Conservation (phyloP, 1,139 yeast genomes). For the Pichia sp. region DNA sequence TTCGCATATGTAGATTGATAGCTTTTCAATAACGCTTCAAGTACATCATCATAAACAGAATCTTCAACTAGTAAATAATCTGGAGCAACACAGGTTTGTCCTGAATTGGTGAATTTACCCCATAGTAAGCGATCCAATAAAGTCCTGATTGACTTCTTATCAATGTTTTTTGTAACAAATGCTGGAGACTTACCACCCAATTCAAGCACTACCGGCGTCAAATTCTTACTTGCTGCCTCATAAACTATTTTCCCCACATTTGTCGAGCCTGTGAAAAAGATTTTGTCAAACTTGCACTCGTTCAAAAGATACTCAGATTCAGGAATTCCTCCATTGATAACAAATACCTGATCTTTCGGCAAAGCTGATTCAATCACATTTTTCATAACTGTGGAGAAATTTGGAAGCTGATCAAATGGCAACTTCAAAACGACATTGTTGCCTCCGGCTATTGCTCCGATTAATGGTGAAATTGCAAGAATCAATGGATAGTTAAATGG, state of each 20-base stretch:
- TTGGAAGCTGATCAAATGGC: slow-evolving; percentile 72
- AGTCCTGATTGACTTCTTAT: slow-evolving; percentile 36
- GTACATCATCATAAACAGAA: slow-evolving; percentile 49
- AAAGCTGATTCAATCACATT: slow-evolving; percentile 50
- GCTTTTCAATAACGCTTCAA: slow-evolving; percentile 41
- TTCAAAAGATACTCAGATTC: slow-evolving; percentile 62
- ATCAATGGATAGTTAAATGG: slow-evolving; percentile 87
- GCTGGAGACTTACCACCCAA: slow-evolving; percentile 94
- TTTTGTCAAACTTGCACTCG: slow-evolving; percentile 69
- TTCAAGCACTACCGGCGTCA: slow-evolving; percentile 80
- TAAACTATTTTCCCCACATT: slow-evolving; percentile 75
- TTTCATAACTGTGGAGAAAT: slow-evolving; percentile 53
- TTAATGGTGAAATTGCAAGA: slow-evolving; percentile 60
- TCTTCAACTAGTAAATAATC: slow-evolving; percentile 74
- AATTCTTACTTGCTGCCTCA: slow-evolving; percentile 72
- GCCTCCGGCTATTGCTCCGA: slow-evolving; percentile 86
- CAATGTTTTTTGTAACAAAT: slow-evolving; percentile 52
- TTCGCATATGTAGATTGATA: slow-evolving; percentile 43
- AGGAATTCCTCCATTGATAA: slow-evolving; percentile 69
- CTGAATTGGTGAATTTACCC: slow-evolving; percentile 79
- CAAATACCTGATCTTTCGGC: slow-evolving; percentile 49
- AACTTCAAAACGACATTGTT: slow-evolving; percentile 71
- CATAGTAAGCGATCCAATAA: slow-evolving; percentile 69
- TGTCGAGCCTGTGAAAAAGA: slow-evolving; percentile 81
- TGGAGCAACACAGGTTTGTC: slow-evolving; percentile 88